Evolutionary conservation across 768 basidiomycete species (phyloP), one percentile per base, ranked within the genome.

Genomic region (Candolleomyces eurysporus): DNA sequence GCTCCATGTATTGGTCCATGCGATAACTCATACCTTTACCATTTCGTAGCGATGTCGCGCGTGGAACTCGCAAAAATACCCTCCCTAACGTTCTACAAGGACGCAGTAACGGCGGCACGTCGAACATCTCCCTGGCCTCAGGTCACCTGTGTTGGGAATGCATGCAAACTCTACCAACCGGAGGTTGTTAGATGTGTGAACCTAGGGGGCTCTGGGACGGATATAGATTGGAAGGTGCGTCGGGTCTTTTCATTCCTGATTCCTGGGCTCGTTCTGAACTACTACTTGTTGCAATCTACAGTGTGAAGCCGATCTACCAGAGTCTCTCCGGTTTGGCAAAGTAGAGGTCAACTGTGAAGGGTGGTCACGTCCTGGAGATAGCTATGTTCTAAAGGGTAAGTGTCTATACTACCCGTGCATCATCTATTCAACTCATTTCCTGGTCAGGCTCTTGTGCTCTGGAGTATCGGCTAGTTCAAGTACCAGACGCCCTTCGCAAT

Each of bases 271-370:
- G 26, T 26, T 45, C 4, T 50, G 10, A 26, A 36, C 16, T 26
- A 56, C 31, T 62, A 54, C 45, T 58, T 50, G 42, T 40, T 40
- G 49, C 30, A 19, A 30, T 59, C 21, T 60, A 21, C 65, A 94
- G 90, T 97, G 95, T 69, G 89, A 94, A 72, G 89, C 94, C 40
- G 95, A 98, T 70, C 78, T 98, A 6, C 96, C 95, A 9, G 86
- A 88, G 53, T 77, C 86, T 9, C 72, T 96, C 58, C 83, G 94
- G 17, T 90, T 98, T 59, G 96, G 96, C 16, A 83, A 85, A 64
- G 88, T 96, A 0, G 86, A 91, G 65, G 83, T 98, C 0, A 88
- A 86, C 17, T 98, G 96, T 67, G 96, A 98, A 77, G 96, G 96
- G 22, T 98, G 91, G 90, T 85, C 82, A 43, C 76, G 80, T 36